Evolutionary conservation across 2,329 filamentous ascomycete genomes (phyloP).

Genomic region (Cladorrhinum sp.): DNA sequence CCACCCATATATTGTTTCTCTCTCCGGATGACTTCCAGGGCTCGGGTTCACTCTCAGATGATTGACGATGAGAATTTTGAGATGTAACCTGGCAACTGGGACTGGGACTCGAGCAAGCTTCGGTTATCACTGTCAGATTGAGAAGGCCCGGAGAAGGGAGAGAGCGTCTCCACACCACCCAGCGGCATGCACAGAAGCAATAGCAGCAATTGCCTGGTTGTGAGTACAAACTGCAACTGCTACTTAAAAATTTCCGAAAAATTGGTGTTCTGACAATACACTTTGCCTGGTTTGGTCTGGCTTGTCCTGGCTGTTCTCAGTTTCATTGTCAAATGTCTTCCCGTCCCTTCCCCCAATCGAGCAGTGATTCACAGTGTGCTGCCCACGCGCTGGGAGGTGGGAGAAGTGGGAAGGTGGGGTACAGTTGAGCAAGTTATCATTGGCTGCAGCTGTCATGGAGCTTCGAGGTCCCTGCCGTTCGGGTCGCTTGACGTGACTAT

Average conservation of each 20-base stretch:
- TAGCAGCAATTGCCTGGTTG: background rate
- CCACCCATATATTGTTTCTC: background rate
- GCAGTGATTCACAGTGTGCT: background rate
- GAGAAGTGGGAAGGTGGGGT: conserved; percentile 24
- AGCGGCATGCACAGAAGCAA: background rate
- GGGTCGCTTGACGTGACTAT: background rate
- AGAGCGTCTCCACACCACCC: background rate
- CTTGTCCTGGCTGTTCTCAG: background rate
- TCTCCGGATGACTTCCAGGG: background rate
- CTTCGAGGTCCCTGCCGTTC: conserved; percentile 1
- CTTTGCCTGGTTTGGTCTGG: background rate
- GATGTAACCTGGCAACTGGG: background rate
- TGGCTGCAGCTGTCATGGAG: conserved; percentile 27
- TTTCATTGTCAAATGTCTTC: background rate
- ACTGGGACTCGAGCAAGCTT: background rate
- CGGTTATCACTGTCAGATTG: background rate
- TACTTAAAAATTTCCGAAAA: background rate
- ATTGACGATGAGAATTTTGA: background rate
- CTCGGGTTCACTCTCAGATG: background rate
- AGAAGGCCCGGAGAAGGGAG: background rate
- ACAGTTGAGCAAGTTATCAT: conserved; percentile 42
- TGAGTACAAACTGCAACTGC: background rate
- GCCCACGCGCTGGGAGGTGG: background rate
- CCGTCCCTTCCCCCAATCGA: background rate
- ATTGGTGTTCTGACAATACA: background rate